Base-by-base conservation (phyloP, 495 filamentous ascomycete genomes). In the Melanomma pulvis-pyrius region DNA sequence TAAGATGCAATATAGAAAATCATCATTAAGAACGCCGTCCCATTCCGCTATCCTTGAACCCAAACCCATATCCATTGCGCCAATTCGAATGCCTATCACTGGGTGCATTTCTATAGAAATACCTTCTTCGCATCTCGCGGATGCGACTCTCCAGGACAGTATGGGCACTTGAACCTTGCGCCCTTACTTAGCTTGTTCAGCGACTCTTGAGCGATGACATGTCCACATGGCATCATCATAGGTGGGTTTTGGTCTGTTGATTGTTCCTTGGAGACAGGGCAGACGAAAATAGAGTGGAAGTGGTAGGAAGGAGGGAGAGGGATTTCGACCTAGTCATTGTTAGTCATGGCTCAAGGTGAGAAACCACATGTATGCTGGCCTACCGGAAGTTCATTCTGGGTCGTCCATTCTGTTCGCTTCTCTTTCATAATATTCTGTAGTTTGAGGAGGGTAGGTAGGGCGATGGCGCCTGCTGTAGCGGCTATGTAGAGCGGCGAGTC, bases 281-380 rank as follows among this genome's bases (percentile, higher is more conserved):
- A 99, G 30, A 99, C 94, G 72, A 99, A 98, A 72, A 99, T 97
- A 47, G 87, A 88, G 77, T 99, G 94, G 82, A 93, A 99, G 51
- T 92, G 84, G 80, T 96, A 96, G 39, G 86, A 85, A 21, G 85
- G 83, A 0, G 94, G 94, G 0, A 99, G 84, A 0, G 94, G 88
- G 0, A 94, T 96, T 78, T 97, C 94, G 61, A 96, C 88, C 86
- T 88, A 64, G 19, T 19, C 17, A 17, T 34, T n/a, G 34, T 74
- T 53, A 72, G 59, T 36, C 30, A 34, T 19, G 9, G 49, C 21
- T 12, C 22, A 39, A 56, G 17, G 15, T 39, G 9, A 15, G 29
- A 19, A 7, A 48, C 21, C 39, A 3, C n/a, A 26, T 24, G 26
- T 51, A 28, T 52, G 28, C 6, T 19, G 41, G 57, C 80, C 54